phyloP scores from a whole-genome alignment of 257 asterid species.

The Ocimum tenuiflorum region DNA sequence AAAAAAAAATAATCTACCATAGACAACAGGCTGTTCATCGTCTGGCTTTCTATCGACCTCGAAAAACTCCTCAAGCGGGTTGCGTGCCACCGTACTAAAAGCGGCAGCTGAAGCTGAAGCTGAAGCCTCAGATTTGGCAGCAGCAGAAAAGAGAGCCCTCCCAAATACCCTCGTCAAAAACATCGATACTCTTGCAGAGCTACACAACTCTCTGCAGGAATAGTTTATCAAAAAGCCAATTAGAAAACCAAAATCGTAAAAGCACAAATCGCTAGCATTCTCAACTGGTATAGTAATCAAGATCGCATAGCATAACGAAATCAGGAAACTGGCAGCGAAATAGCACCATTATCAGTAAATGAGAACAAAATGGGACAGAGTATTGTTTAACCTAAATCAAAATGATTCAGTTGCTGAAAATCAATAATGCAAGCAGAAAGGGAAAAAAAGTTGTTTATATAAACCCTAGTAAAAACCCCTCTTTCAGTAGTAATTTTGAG shows the following conservation, averaged over 20 bases:
- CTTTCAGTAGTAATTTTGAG: not conserved
- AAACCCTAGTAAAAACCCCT: constrained; percentile 13
- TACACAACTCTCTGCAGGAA: constrained; percentile 21
- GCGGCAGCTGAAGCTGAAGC: constrained; percentile 47
- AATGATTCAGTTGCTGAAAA: not conserved
- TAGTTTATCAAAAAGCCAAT: not conserved
- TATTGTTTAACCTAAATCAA: not conserved
- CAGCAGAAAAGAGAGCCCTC: constrained; percentile 67
- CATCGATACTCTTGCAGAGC: constrained; percentile 25
- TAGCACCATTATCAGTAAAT: too few relatives aligned
- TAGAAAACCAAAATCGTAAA: not conserved
- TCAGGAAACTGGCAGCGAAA: not conserved
- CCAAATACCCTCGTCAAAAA: constrained; percentile 51
- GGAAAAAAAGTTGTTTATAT: not conserved
- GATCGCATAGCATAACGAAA: not conserved
- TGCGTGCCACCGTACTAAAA: constrained; percentile 28
- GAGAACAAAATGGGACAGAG: not conserved
- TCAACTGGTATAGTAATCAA: not conserved
- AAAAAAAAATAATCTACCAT: constrained; percentile 38
- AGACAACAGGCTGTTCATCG: constrained; percentile 66
- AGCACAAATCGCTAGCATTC: not conserved
- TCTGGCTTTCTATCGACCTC: constrained; percentile 54
- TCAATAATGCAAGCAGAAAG: not conserved
- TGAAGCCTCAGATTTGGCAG: constrained; percentile 51
- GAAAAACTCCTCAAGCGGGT: constrained; percentile 74